Base-by-base conservation (phyloP, 352 stramenopile genomes). In the Pythium biforme region DNA sequence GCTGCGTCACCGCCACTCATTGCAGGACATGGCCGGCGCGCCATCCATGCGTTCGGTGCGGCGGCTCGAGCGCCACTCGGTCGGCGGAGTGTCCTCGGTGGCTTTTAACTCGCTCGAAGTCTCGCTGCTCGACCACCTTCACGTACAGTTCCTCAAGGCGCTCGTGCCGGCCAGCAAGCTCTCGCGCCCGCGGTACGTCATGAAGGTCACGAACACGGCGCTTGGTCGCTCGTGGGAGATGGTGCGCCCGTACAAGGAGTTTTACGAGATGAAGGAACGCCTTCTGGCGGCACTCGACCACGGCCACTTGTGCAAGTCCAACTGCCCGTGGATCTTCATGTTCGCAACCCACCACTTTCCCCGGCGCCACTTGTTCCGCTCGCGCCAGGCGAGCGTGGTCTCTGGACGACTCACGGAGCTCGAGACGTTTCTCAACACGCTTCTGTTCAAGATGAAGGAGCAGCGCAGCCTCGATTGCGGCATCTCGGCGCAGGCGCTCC, bases 251-350 rank as follows among this genome's bases (percentile, higher is more conserved):
- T 95, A 90, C 64, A 77, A 75, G 33, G 86, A 93, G 55, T 93
- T 92, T 61, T 76, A 83, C 65, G 81, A 92, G 31, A 73, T 94
- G 29, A 92, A 93, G 63, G 80, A 92, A 31, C 55, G 66, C 3
- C 70, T 95, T 22, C 61, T 79, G 47, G 64, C 47, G 10, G 73
- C 76, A 39, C 70, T 95, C 19, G 69, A 89, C 63, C 85, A 93
- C 64, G 86, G 86, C 55, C 86, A 95, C 69, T 78, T 90, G 20
- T 95, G 86, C 58, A 56, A 71, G 15, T 88, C 83, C 31, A 90
- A 90, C 56, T 95, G 86, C 31, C 86, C 86, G 51, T 95, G 80
- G 79, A 69, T 95, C 50, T 95, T 87, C 79, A 89, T 91, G 81
- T 90, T 80, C 55, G 75, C 75, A 12, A 76, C 82, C 26, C 76